phyloP scores from a whole-genome alignment of 495 filamentous ascomycete species.

The Sordaria brevicollis region DNA sequence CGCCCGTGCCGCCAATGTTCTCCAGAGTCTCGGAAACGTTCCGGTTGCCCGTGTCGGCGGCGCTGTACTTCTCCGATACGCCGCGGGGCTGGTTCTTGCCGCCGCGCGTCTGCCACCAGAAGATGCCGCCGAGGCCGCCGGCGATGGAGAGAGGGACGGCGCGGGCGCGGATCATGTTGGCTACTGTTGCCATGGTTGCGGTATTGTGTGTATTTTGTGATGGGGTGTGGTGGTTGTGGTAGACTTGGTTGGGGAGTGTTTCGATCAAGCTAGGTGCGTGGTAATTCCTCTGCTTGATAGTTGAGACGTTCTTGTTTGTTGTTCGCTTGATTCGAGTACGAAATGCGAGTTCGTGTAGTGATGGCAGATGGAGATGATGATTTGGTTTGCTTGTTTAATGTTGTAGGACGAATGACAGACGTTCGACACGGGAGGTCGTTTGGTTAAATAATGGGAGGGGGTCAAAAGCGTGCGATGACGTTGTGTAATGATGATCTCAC shows the following conservation, averaged over 20 bases:
- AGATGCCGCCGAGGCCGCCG: conserved; percentile 5
- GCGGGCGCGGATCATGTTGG: conserved; percentile 12
- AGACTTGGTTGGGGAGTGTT: not conserved
- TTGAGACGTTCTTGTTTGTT: not conserved
- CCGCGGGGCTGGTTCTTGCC: conserved; percentile 14
- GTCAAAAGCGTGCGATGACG: not conserved
- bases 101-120: conserved; percentile 16
- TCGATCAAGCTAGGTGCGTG: not conserved
- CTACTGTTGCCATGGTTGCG: not conserved
- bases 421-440: not conserved
- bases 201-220: not conserved
- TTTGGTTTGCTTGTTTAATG: not conserved
- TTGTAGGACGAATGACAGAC: not conserved
- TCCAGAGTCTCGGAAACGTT: conserved; percentile 13
- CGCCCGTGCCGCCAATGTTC: conserved; percentile 6
- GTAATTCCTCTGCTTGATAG: not conserved
- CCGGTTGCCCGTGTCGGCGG: not conserved
- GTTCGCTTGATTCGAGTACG: not conserved
- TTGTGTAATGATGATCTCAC: not conserved
- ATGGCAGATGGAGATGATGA: not conserved
- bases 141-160: conserved; percentile 7
- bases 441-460: not conserved
- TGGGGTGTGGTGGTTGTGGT: not conserved
- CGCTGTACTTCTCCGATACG: not conserved
- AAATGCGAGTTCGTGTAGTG: not conserved